Evolutionary conservation across 371 early-diverging fungal species (phyloP).

Genomic region (Mucor ambiguus): DNA sequence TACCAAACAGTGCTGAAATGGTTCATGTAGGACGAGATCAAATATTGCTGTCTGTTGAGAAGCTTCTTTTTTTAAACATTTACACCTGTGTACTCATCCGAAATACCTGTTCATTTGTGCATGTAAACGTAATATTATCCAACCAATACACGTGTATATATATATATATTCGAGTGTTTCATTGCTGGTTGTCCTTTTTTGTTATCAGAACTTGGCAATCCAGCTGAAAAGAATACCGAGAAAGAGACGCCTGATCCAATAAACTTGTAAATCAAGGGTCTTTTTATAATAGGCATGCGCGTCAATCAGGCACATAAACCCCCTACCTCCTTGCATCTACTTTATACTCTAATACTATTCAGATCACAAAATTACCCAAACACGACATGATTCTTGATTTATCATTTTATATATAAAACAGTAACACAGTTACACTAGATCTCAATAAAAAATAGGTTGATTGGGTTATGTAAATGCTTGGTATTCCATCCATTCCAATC

Average conservation of each 20-base stretch:
- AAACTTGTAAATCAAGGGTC: background rate
- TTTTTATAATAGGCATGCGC: background rate
- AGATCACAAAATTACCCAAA: background rate
- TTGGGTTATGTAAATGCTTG: conserved; percentile 2
- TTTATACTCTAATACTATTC: background rate
- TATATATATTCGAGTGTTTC: background rate
- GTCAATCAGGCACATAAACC: background rate
- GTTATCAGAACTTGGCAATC: background rate
- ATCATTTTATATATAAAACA: background rate
- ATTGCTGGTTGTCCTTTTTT: background rate
- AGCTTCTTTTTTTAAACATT: conserved; percentile 1
- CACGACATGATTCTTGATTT: background rate
- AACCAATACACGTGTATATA: background rate
- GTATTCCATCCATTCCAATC: background rate
- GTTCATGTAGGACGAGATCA: conserved; percentile 6
- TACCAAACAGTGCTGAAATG: background rate
- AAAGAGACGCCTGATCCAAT: background rate
- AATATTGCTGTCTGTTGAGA: conserved; percentile 4
- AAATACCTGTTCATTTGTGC: background rate
- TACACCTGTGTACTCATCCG: background rate
- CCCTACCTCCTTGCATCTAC: background rate
- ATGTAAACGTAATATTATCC: background rate
- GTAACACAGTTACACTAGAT: background rate
- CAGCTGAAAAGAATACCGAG: background rate
- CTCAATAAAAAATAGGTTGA: background rate